Conservation (phyloP, 495 filamentous ascomycete genomes). For the Melanomma pulvis-pyrius region DNA sequence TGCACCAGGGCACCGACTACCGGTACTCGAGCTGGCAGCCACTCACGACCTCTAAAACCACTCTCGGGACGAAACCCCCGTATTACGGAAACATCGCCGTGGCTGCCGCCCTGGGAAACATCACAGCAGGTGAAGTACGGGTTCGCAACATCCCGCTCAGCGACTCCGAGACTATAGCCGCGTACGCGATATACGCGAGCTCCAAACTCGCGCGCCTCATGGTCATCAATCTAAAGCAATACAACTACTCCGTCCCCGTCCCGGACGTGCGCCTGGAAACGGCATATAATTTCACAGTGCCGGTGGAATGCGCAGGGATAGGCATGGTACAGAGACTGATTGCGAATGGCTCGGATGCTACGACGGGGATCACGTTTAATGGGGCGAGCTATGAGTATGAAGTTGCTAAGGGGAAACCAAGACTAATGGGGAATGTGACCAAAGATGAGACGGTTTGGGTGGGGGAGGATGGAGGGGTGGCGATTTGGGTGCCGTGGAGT, state of each 20-base stretch:
- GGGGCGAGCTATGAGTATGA: conserved; percentile 68
- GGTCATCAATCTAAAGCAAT: conserved; percentile 62
- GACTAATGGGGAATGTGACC: conserved; percentile 61
- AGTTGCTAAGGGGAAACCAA: conserved; percentile 57
- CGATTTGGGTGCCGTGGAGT: conserved; percentile 54
- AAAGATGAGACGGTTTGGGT: conserved; percentile 55
- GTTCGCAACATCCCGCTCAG: conserved; percentile 52
- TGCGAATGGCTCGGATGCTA: conserved; percentile 67
- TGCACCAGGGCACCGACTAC: conserved; percentile 69
- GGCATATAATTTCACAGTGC: conserved; percentile 54
- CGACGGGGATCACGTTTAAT: conserved; percentile 64
- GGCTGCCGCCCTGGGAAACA: conserved; percentile 57
- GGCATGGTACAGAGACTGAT: conserved; percentile 53
- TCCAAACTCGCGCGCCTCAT: conserved; percentile 53
- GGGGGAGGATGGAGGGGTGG: conserved; percentile 49
- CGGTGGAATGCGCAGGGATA: conserved; percentile 28
- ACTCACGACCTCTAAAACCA: conserved; percentile 54
- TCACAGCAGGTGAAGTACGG: conserved; percentile 40
- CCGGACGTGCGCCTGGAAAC: conserved; percentile 40
- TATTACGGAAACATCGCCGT: conserved; percentile 69
- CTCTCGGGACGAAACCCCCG: conserved; percentile 63
- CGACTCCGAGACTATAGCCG: conserved; percentile 50
- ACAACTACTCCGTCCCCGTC: conserved; percentile 57
- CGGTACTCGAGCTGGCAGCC: conserved; percentile 65
- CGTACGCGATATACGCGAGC: conserved; percentile 62